Percentiles rank a stretch among this genome's conserved stretches.
Conservation (phyloP, 352 stramenopile genomes). For the Globisporangium rhizosaccharum region DNA sequence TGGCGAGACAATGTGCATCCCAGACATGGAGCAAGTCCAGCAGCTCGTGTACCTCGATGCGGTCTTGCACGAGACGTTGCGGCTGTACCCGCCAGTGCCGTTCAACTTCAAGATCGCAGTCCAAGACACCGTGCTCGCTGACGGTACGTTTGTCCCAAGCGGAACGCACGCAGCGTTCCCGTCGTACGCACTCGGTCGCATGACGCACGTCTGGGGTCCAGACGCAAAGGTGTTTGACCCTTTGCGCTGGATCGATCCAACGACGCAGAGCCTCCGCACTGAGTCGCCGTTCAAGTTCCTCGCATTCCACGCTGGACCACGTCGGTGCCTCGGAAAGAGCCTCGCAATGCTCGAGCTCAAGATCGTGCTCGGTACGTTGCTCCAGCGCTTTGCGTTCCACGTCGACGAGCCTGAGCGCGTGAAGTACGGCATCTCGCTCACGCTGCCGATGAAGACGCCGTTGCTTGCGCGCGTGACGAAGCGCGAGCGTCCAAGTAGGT, state of each 20-base stretch:
- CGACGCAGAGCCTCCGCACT: constrained; percentile 9
- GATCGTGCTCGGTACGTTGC: constrained; percentile 24
- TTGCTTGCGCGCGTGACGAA: constrained; percentile 1
- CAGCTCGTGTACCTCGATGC: constrained; percentile 2
- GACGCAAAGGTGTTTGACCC: constrained; percentile 28
- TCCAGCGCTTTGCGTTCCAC: constrained; percentile 22
- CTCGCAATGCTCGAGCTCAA: constrained; percentile 51
- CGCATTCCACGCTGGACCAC: constrained; percentile 35
- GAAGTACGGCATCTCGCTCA: constrained; percentile 13
- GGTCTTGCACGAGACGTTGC: constrained; percentile 13
- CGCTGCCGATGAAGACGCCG: constrained; percentile 4
- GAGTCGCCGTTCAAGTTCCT: constrained; percentile 36
- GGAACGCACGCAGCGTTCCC: constrained; percentile 18
- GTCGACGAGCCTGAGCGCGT: neutral
- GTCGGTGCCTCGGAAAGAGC: constrained; percentile 34
- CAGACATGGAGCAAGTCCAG: constrained; percentile 8
- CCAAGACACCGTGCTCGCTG: constrained; percentile 21
- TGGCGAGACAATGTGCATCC: neutral
- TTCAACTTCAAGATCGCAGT: constrained; percentile 13
- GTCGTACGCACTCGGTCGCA: constrained; percentile 22
- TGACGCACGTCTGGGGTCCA: constrained; percentile 19
- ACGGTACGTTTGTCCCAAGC: constrained; percentile 20
- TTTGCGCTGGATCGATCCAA: constrained; percentile 23
- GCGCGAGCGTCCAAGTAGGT: neutral
- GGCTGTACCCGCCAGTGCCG: constrained; percentile 7